Evolutionary conservation across 371 early-diverging fungal genomes (phyloP).

Genomic region (Mucor velutinosus): DNA sequence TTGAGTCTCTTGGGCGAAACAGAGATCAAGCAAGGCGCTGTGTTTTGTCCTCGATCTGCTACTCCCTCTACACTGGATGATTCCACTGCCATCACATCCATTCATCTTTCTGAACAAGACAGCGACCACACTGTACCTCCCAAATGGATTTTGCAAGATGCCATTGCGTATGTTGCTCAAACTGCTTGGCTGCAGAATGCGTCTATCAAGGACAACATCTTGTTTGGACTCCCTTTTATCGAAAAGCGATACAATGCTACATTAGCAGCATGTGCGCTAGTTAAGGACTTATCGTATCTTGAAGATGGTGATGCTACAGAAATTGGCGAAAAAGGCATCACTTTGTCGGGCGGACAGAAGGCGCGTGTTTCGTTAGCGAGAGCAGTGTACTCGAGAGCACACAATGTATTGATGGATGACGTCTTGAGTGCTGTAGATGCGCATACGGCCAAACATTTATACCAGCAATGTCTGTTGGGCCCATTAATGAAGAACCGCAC

Average conservation of each 20-base stretch:
- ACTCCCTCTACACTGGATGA: slow-evolving; percentile 10
- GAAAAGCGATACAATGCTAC: slow-evolving; percentile 57
- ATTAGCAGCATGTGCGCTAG: slow-evolving; percentile 61
- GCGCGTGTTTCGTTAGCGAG: slow-evolving; percentile 84
- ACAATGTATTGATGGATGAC: slow-evolving; percentile 81
- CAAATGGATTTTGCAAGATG: slow-evolving; percentile 26
- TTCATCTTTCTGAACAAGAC: slow-evolving; percentile 13
- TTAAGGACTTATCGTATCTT: slow-evolving; percentile 55
- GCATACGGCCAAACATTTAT: slow-evolving; percentile 87
- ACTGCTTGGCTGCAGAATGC: slow-evolving; percentile 88
- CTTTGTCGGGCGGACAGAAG: slow-evolving; percentile 79
- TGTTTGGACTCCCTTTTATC: slow-evolving; percentile 52
- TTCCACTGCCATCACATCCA: not conserved
- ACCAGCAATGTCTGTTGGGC: slow-evolving; percentile 69
- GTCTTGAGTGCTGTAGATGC: slow-evolving; percentile 82
- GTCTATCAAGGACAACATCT: slow-evolving; percentile 69
- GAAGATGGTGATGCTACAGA: slow-evolving; percentile 90
- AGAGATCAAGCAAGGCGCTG: slow-evolving; percentile 4
- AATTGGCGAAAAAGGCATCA: slow-evolving; percentile 88
- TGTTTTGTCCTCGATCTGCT: slow-evolving; percentile 15
- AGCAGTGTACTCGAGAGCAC: slow-evolving; percentile 80
- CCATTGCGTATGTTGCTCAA: slow-evolving; percentile 38
- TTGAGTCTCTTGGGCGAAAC: slow-evolving; percentile 62
- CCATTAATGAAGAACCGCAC: slow-evolving; percentile 78
- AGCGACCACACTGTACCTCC: not conserved